These are phyloP conservation scores for Cystobasidium slooffiae DNA, from an alignment of 1,284 basidiomycete species.

Conservation along the genomic window DNA sequence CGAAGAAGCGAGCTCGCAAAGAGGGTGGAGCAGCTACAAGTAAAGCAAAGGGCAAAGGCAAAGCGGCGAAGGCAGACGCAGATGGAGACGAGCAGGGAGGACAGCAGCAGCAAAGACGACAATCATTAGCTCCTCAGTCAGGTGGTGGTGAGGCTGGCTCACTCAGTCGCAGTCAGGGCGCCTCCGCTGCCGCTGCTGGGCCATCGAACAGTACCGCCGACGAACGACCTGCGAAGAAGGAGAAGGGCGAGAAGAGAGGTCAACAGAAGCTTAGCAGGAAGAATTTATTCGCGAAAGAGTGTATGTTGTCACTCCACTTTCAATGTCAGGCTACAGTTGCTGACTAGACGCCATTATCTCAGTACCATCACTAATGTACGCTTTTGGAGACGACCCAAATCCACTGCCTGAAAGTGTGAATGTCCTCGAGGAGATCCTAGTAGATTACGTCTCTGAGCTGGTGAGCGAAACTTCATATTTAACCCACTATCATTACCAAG, in stretches of 20 bases:
- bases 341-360: neutral
- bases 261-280: constrained; percentile 25
- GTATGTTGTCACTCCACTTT: neutral
- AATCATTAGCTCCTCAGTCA: constrained; percentile 4
- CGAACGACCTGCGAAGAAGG: constrained; percentile 7
- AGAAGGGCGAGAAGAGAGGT: constrained; percentile 27
- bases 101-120: constrained; percentile 8
- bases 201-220: neutral
- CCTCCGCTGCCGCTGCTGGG: neutral
- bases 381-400: constrained; percentile 89
- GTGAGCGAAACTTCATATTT: constrained; percentile 61
- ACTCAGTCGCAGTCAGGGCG: neutral
- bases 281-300: constrained; percentile 41
- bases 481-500: constrained; percentile 4
- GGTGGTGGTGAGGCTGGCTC: neutral
- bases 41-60: neutral
- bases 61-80: neutral
- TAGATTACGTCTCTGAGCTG: constrained; percentile 87
- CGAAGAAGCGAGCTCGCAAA: constrained; percentile 9
- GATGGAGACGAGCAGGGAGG: neutral
- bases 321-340: neutral
- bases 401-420: constrained; percentile 83
- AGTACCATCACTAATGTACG: constrained; percentile 91
- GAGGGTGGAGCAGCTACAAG: constrained; percentile 8
- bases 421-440: constrained; percentile 90